A percentile compares a stretch with the other conserved stretches of the same genome.
phyloP scores from a whole-genome alignment of 1,139 yeast species.

The Nakaseomyces bracarensis region DNA sequence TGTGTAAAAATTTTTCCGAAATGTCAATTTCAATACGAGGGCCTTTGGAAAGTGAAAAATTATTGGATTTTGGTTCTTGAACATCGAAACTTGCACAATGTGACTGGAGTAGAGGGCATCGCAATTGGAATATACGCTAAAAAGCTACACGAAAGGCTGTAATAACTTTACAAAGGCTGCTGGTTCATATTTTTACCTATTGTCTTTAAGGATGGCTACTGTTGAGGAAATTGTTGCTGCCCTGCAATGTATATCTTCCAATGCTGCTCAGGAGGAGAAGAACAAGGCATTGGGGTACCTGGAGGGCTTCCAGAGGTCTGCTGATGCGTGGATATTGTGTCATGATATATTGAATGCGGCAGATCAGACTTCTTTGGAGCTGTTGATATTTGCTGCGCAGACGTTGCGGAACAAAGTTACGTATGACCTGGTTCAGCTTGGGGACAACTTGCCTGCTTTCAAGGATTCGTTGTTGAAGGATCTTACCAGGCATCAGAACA shows the following conservation, averaged over 20 bases:
- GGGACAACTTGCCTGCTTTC: conserved; percentile 52
- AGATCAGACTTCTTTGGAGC: conserved; percentile 36
- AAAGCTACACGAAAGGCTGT: too few species aligned
- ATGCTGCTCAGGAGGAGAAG: conserved; percentile 23
- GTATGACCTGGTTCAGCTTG: conserved; percentile 76
- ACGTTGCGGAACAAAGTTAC: conserved; percentile 78
- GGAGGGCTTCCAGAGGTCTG: conserved; percentile 75
- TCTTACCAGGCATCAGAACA: conserved; percentile 36
- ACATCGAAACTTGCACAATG: too few species aligned
- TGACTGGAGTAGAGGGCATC: too few species aligned
- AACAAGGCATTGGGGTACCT: conserved; percentile 39
- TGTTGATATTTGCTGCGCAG: conserved; percentile 81
- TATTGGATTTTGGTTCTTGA: too few species aligned
- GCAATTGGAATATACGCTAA: too few species aligned
- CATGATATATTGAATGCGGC: conserved; percentile 28
- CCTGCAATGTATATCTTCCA: conserved; percentile 27
- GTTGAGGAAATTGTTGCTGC: conserved; percentile 21
- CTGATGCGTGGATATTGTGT: conserved; percentile 56
- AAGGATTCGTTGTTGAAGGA: conserved; percentile 32
- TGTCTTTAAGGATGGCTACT: conserved; percentile 10
- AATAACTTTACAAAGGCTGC: too few species aligned
- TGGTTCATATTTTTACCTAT: too few species aligned
- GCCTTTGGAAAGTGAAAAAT: too few species aligned
- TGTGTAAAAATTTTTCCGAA: background rate
- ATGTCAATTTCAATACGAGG: too few species aligned